Evolutionary conservation across 768 basidiomycete genomes (phyloP), one percentile per base, ranked within the genome.

Genomic region (Neoboletus magnificus): DNA sequence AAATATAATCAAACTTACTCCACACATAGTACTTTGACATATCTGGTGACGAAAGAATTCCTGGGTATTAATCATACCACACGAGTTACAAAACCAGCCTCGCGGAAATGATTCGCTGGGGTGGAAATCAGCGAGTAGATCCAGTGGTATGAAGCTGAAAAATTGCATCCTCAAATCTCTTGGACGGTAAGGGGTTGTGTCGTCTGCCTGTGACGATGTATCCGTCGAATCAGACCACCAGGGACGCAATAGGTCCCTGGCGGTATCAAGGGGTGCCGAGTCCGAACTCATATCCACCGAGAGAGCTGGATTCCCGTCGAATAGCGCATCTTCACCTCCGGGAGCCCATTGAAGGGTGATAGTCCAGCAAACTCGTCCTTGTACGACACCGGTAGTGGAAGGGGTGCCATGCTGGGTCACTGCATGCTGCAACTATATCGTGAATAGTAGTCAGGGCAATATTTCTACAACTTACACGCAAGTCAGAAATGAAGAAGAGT

Each of bases 21-120:
- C 61, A 59, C 82, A 83, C 1, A 29, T 46, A 4, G 67, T 60
- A 55, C 77, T 77, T 13, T 63, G 58, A 62, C 82, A 84, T 57
- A 71, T 67, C 45, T 79, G 72, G 57, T 80, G 77, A 51, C 82
- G 72, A 66, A 83, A 70, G 44, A 70, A 68, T 13, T 56, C 58
- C 60, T 81, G 77, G 43, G 72, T 73, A 47, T 82, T 83, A 25
- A 83, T 63, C 62, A 76, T 72, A 25, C 82, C 81, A 54, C 82
- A 83, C 0, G 57, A 48, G 2, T 25, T 54, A 56, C 82, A 83
- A 55, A 73, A 75, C 81, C 81, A 84, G 8, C 82, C 82, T 27
- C 65, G 67, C 12, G 64, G 77, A 49, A 82, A 73, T 2, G 62
- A 66, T 36, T 71, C 73, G 33, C 57, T 66, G 4, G 72, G 68